phyloP scores from a whole-genome alignment of 768 basidiomycete species.

The Trametes gibbosa region DNA sequence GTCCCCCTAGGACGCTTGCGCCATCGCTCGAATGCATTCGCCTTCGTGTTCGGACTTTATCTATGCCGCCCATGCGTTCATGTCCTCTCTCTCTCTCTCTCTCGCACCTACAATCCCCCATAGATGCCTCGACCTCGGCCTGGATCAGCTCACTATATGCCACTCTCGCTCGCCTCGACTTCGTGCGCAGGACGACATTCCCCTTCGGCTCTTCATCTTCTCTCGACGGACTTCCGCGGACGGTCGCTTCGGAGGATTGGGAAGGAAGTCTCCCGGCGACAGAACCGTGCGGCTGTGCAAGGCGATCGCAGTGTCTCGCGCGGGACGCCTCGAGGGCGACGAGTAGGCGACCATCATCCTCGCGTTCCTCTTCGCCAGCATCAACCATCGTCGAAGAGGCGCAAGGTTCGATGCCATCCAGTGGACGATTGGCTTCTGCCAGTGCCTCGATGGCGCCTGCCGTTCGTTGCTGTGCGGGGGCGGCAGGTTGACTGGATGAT shows the following conservation, averaged over 20 bases:
- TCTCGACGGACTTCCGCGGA: constrained; percentile 9
- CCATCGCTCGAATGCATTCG: not conserved
- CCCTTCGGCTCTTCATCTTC: not conserved
- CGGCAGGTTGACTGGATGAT: constrained; percentile 4
- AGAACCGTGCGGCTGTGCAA: constrained; percentile 9
- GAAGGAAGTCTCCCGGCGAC: not conserved
- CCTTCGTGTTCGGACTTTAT: not conserved
- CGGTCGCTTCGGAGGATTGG: not conserved
- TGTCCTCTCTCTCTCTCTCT: not conserved
- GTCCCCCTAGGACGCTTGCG: not conserved
- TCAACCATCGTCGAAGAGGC: constrained; percentile 1
- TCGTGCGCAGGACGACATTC: not conserved
- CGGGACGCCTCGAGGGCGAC: not conserved
- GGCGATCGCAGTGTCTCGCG: constrained; percentile 3
- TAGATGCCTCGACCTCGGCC: constrained; percentile 14
- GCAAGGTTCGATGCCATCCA: constrained; percentile 15
- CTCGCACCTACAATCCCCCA: not conserved
- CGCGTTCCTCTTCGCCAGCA: not conserved
- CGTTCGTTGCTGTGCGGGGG: constrained; percentile 12
- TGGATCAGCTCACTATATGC: constrained; percentile 9
- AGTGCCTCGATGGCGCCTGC: not conserved
- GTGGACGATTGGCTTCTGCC: constrained; percentile 7
- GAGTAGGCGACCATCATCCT: not conserved
- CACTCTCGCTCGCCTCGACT: constrained; percentile 14
- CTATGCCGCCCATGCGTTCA: not conserved